A percentile compares a stretch with the other conserved stretches of the same genome.
Evolutionary conservation across 345 rosid species (phyloP).

Genomic region (Brassica cretica): DNA sequence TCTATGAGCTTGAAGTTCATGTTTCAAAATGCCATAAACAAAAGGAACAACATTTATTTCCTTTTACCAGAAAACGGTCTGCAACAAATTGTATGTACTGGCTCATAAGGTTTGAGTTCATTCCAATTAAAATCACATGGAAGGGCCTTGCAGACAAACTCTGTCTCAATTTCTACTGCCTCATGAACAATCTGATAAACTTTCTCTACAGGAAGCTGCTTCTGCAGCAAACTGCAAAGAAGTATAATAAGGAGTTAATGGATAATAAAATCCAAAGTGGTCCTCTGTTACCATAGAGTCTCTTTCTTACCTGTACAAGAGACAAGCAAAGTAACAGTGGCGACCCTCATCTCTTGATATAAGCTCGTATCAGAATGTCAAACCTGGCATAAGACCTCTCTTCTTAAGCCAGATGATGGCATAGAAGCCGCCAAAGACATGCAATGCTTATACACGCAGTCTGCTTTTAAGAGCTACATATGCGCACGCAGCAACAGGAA

Average conservation of each 20-base stretch:
- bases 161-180: constrained; percentile 85
- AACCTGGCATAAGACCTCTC: constrained; percentile 95
- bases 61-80: constrained; percentile 76
- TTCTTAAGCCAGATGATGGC: constrained; percentile 95
- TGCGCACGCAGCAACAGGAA: background rate
- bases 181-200: constrained; percentile 67
- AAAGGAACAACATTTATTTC: background rate
- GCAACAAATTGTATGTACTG: constrained; percentile 91
- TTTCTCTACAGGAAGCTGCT: constrained; percentile 58
- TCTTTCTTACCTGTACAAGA: constrained; percentile 62
- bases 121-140: constrained; percentile 86
- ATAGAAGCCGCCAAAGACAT: constrained; percentile 62
- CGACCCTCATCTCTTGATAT: constrained; percentile 94
- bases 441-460: background rate
- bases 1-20: background rate
- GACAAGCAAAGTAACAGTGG: constrained; percentile 96
- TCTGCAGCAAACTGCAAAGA: constrained; percentile 59
- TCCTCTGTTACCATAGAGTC: background rate
- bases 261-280: background rate
- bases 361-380: constrained; percentile 90
- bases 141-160: constrained; percentile 87
- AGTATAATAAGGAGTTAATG: background rate
- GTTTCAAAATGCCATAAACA: background rate
- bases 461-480: constrained; percentile 1
- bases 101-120: constrained; percentile 87